phyloP scores from a whole-genome alignment of 192 early-diverging fungal genomes.

The Umbelopsis ramanniana region DNA sequence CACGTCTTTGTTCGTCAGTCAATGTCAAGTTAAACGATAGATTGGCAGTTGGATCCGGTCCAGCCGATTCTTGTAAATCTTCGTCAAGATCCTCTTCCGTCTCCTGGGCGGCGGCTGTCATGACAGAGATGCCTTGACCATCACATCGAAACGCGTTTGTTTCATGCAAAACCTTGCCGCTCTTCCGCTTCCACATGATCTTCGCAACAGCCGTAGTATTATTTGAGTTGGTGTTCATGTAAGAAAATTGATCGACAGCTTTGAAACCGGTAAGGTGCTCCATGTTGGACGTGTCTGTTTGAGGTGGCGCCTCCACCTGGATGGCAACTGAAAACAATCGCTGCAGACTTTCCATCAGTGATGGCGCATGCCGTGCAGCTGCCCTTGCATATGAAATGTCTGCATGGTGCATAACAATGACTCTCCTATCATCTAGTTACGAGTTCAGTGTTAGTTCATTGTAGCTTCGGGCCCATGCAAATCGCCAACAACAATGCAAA shows the following conservation, averaged over 20 bases:
- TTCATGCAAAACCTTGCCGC: constrained; percentile 50
- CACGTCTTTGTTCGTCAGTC: constrained; percentile 81
- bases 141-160: constrained; percentile 23
- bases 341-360: constrained; percentile 18
- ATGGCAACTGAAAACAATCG: constrained; percentile 31
- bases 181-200: constrained; percentile 51
- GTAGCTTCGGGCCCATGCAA: neutral
- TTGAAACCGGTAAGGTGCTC: constrained; percentile 32
- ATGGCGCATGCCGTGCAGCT: neutral
- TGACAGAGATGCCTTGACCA: neutral
- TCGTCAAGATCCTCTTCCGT: constrained; percentile 12
- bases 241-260: constrained; percentile 41
- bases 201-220: constrained; percentile 31
- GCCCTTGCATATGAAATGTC: constrained; percentile 41
- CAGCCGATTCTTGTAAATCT: neutral
- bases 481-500: neutral
- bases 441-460: neutral
- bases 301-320: constrained; percentile 18
- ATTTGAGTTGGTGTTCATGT: constrained; percentile 30
- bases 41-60: constrained; percentile 71
- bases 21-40: constrained; percentile 84
- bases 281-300: constrained; percentile 22
- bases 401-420: constrained; percentile 34
- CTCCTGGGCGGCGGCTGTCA: constrained; percentile 21
- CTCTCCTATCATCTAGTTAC: constrained; percentile 28